Evolutionary conservation across 176 grass and related monocot species (phyloP).

Genomic region (Oryza longistaminata): DNA sequence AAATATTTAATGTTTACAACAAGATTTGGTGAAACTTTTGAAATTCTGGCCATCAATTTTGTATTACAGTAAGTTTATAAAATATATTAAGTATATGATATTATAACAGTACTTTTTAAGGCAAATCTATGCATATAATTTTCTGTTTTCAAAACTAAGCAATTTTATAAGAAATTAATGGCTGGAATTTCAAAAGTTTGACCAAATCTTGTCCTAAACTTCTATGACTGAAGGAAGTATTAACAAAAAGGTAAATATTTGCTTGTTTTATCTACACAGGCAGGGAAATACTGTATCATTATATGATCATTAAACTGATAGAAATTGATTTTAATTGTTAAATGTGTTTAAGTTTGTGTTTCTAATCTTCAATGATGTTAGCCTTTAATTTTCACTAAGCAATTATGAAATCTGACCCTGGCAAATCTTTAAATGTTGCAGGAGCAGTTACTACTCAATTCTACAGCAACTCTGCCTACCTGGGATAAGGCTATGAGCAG

Average conservation of each 20-base stretch:
- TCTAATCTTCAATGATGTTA: not conserved
- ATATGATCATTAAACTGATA: not conserved
- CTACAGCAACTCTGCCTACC: slow-evolving; percentile 31
- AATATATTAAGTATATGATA: too few species aligned
- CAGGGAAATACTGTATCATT: not conserved
- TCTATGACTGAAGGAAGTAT: too few species aligned
- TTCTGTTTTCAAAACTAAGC: too few species aligned
- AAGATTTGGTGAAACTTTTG: too few species aligned
- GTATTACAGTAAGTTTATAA: too few species aligned
- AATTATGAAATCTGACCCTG: not conserved
- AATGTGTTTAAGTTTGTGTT: slow-evolving; percentile 1
- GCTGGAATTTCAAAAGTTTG: too few species aligned
- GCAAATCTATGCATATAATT: too few species aligned
- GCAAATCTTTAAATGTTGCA: slow-evolving; percentile 37
- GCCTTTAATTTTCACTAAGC: not conserved
- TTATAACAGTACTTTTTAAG: too few species aligned
- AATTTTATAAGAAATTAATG: too few species aligned
- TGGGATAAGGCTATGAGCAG: slow-evolving; percentile 58
- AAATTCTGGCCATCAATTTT: too few species aligned
- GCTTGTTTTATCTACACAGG: not conserved
- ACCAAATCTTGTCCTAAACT: too few species aligned
- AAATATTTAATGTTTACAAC: too few species aligned
- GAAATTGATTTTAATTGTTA: not conserved
- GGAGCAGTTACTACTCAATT: slow-evolving; percentile 60
- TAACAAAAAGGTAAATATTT: not conserved